Percentiles rank a stretch among this genome's conserved stretches.
These are phyloP conservation scores for Fusarium buharicum DNA, from an alignment of 2,329 filamentous ascomycete genomes.

Conservation along the genomic window DNA sequence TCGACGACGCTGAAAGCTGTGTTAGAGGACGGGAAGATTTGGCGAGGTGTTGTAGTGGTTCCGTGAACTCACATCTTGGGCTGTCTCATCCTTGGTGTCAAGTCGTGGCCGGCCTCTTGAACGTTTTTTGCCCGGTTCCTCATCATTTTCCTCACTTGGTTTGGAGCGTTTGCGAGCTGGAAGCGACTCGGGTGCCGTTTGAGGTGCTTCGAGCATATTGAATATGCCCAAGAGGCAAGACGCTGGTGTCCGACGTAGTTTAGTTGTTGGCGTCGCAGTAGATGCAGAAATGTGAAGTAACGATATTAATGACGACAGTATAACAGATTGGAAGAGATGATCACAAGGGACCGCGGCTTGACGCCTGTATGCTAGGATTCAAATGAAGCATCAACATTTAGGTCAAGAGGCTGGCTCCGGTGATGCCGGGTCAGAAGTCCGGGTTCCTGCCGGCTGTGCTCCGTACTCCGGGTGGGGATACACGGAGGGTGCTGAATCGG, in stretches of 20 bases:
- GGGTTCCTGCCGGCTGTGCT: slow-evolving; percentile 14
- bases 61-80: slow-evolving; percentile 73
- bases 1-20: slow-evolving; percentile 71
- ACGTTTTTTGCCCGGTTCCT: slow-evolving; percentile 65
- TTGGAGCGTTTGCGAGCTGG: slow-evolving; percentile 42
- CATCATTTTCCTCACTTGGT: slow-evolving; percentile 44
- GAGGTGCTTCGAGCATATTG: slow-evolving; percentile 22
- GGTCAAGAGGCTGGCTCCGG: background rate
- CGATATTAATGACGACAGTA: background rate
- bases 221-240: background rate
- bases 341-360: background rate
- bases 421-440: slow-evolving; percentile 3
- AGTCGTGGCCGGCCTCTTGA: slow-evolving; percentile 78
- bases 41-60: background rate
- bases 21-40: slow-evolving; percentile 34
- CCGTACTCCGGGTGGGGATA: slow-evolving; percentile 21
- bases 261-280: background rate
- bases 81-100: slow-evolving; percentile 80
- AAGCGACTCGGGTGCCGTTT: background rate
- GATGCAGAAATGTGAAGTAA: background rate
- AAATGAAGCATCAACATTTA: background rate
- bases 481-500: slow-evolving; percentile 15
- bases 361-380: background rate
- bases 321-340: background rate
- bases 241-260: background rate